Evolutionary conservation across 352 stramenopile genomes (phyloP), one percentile per base, ranked within the genome.

Genomic region (Globisporangium iwayamae): DNA sequence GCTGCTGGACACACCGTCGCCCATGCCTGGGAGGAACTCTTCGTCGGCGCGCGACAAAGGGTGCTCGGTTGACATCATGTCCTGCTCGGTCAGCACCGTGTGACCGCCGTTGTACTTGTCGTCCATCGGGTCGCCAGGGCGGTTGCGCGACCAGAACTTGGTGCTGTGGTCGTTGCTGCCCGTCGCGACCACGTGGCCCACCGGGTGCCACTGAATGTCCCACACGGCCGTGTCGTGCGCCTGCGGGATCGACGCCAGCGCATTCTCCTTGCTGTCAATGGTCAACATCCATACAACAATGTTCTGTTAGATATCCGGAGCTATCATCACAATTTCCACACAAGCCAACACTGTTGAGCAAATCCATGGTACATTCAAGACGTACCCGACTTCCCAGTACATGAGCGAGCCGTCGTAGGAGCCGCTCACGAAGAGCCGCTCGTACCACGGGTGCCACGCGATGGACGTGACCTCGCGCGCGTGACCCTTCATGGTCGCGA

Each of bases 121-220:
- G 56, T 95, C 86, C 84, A 95, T 93, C 32, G 81, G 87, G 39
- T 94, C 85, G 34, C 96, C 96, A 0, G 95, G 89, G 45, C 96
- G 89, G 71, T 98, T 98, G 54, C 96, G 86, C 41, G 90, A 95
- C 96, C 96, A 99, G 64, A 99, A 99, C 76, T 99, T 99, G 41
- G 96, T 98, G 66, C 96, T 98, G 69, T 98, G 83, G 74, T 99
- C 97, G 70, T 99, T 98, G 60, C 84, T 97, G 56, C 93, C 97
- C 11, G 94, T 98, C 3, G 96, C 96, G 18, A 99, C 76, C 32
- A 98, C 87, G 65, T 99, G 96, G 32, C 97, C 97, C 20, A 96
- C 89, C 9, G 97, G 97, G 76, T 99, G 96, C 96, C 96, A 99
- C 71, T 98, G 93, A 70, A 99, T 96, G 73, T 98, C 94, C 96